Evolutionary conservation across 1,284 basidiomycete species (phyloP).

Genomic region (Heliocybe sulcata): DNA sequence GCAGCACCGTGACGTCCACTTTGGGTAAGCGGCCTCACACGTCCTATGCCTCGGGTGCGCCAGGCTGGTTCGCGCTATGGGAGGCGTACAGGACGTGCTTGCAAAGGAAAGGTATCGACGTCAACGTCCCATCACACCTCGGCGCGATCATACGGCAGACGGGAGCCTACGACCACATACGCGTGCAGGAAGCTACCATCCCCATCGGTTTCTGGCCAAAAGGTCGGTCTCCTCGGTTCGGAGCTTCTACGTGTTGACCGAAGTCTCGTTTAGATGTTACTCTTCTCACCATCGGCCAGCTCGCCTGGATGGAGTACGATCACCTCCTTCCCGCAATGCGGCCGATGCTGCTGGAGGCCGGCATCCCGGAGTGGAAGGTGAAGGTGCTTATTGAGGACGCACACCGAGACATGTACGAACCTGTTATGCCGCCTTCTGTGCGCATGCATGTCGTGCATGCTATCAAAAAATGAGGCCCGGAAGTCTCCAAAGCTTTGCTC

Average conservation of each 20-base stretch:
- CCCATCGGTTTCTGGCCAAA: slow-evolving; percentile 56
- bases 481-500: no score
- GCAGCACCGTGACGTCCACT: slow-evolving; percentile 10
- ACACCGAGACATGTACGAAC: slow-evolving; percentile 57
- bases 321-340: slow-evolving; percentile 52
- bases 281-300: slow-evolving; percentile 51
- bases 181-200: slow-evolving; percentile 39
- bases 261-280: slow-evolving; percentile 19
- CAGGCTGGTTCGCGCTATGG: slow-evolving; percentile 56
- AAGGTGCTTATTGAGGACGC: slow-evolving; percentile 50
- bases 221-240: slow-evolving; percentile 25
- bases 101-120: slow-evolving; percentile 41
- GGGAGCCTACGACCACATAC: slow-evolving; percentile 5
- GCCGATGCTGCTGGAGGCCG: slow-evolving; percentile 46
- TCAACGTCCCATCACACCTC: slow-evolving; percentile 46
- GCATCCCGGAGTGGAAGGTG: slow-evolving; percentile 42
- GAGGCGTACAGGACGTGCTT: slow-evolving; percentile 49
- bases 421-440: slow-evolving; percentile 39
- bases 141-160: slow-evolving; percentile 22
- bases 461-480: slow-evolving; percentile 23
- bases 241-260: slow-evolving; percentile 6
- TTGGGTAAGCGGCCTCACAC: slow-evolving; percentile 28
- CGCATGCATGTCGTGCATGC: slow-evolving; percentile 55
- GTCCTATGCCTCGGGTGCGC: slow-evolving; percentile 29
- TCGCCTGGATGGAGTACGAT: slow-evolving; percentile 66